Evolutionary conservation across 768 basidiomycete genomes (phyloP), one percentile per base, ranked within the genome.

Genomic region (Termitomyces heimii): DNA sequence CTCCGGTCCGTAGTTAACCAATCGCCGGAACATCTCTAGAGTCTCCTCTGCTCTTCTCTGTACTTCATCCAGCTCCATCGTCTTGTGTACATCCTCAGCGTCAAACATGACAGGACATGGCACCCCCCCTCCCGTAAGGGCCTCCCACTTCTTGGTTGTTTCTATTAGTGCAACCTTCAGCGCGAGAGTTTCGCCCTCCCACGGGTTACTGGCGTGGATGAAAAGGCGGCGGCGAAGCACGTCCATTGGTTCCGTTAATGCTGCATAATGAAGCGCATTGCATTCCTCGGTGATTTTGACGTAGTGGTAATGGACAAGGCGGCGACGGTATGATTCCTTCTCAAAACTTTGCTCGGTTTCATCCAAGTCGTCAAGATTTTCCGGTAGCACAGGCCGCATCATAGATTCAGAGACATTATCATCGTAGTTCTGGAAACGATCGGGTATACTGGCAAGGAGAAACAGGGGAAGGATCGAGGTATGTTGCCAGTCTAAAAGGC

Each of bases 401-500:
- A 80, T 66, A 58, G 56, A 53, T 57, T 75, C 8, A 6, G 70
- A 80, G 62, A 66, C 62, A 16, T 58, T 37, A 58, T 82, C 80
- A 64, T 69, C 71, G 63, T 79, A 66, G 71, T 82, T 82, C 71
- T 80, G 78, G 1, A 82, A 50, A 26, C 63, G 65, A 54, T 68
- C 18, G 43, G 80, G 80, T 66, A 78, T 67, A 60, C 75, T 71
- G 35, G 77, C 71, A 57, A 72, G 74, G 71, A 83, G 80, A 70
- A 78, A 82, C 60, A 60, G 26, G 65, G 81, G 80, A 31, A 82
- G 73, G 71, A 83, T 77, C 4, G 79, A 70, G 60, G 82, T 58
- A 68, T 82, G 79, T 72, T 82, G 80, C 81, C 79, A 82, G 75
- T 81, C 80, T 54, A 80, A 14, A 68, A 31, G 31, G 31, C 31